Percentiles rank a stretch among this genome's conserved stretches.
Evolutionary conservation across 352 stramenopile species (phyloP).

Genomic region (Globisporangium cystogenes): DNA sequence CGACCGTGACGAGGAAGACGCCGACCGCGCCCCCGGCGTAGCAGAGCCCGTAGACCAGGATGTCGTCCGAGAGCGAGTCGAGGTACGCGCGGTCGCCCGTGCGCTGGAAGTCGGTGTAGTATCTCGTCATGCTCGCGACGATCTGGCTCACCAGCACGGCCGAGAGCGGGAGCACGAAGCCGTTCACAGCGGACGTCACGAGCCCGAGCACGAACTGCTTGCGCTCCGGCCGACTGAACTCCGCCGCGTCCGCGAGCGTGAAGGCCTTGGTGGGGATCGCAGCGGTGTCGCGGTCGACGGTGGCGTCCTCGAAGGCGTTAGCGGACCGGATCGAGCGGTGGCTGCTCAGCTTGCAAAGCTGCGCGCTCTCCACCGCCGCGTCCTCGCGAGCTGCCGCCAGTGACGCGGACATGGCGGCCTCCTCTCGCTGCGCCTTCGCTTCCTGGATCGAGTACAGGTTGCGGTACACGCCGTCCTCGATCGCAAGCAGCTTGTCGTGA

Average conservation of each 20-base stretch:
- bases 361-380: not conserved
- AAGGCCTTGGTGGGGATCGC: too few relatives aligned
- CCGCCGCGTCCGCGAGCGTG: constrained; percentile 20
- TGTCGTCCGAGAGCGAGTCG: constrained; percentile 16
- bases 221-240: constrained; percentile 28
- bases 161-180: constrained; percentile 20
- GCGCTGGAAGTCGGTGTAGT: constrained; percentile 12
- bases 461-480: constrained; percentile 69
- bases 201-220: constrained; percentile 24
- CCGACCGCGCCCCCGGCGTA: constrained; percentile 22
- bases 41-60: constrained; percentile 21
- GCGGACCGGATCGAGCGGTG: too few relatives aligned
- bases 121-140: constrained; percentile 17
- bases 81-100: constrained; percentile 8
- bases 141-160: constrained; percentile 28
- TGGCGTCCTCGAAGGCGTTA: too few relatives aligned
- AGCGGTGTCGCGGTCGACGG: too few relatives aligned
- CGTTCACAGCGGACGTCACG: constrained; percentile 18
- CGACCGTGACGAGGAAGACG: constrained; percentile 18
- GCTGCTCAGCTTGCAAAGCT: too few relatives aligned
- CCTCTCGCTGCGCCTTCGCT: constrained; percentile 7
- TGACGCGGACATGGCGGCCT: constrained; percentile 1
- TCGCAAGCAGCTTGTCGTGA: constrained; percentile 36
- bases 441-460: constrained; percentile 63
- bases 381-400: too few relatives aligned